Evolutionary conservation across 192 early-diverging fungal genomes (phyloP).

Genomic region (Chytriomyces sp.): DNA sequence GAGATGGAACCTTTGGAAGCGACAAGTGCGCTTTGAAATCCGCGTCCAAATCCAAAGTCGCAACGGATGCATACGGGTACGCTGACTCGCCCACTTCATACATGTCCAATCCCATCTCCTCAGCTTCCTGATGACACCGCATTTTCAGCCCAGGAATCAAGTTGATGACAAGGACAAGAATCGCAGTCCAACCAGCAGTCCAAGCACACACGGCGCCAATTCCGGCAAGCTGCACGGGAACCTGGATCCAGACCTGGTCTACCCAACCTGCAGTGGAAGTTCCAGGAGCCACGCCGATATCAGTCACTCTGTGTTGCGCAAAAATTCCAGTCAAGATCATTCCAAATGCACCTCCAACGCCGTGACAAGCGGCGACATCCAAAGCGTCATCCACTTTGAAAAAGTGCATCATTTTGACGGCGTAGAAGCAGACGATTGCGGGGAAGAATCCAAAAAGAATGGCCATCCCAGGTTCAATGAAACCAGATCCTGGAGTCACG

Average conservation of each 20-base stretch:
- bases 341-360: conserved; percentile 82
- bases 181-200: conserved; percentile 77
- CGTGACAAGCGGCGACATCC: conserved; percentile 86
- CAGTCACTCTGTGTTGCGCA: conserved; percentile 72
- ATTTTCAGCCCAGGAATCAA: conserved; percentile 74
- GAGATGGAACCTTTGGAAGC: not conserved
- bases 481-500: conserved; percentile 85
- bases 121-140: conserved; percentile 62
- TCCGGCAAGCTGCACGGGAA: conserved; percentile 77
- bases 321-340: conserved; percentile 86
- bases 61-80: conserved; percentile 39
- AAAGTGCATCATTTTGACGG: conserved; percentile 3
- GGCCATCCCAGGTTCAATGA: conserved; percentile 72
- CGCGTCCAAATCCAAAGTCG: not conserved
- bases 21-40: not conserved
- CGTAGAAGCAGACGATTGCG: conserved; percentile 16
- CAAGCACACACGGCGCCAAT: conserved; percentile 72
- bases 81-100: conserved; percentile 85
- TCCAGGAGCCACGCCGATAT: conserved; percentile 62
- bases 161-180: conserved; percentile 75
- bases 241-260: conserved; percentile 80
- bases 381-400: conserved; percentile 56
- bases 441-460: conserved; percentile 78
- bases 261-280: conserved; percentile 75
- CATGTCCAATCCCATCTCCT: conserved; percentile 77